A percentile compares a stretch with the other conserved stretches of the same genome.
phyloP scores from a whole-genome alignment of 2,329 filamentous ascomycete genomes.

The Drechslera avenae region DNA sequence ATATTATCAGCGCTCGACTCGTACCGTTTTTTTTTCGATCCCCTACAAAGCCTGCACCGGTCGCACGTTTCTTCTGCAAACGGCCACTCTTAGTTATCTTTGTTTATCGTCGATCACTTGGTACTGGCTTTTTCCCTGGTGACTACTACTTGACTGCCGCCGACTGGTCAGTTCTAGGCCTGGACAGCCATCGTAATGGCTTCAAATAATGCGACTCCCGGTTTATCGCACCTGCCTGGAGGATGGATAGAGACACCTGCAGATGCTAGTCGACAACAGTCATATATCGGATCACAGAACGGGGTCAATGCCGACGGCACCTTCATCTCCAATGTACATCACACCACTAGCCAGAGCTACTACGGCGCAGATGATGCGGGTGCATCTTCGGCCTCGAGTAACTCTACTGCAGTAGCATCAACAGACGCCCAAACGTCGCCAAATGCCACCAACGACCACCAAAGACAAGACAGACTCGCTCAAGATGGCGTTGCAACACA shows the following conservation, averaged over 20 bases:
- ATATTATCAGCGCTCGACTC: background rate
- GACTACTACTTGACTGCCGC: background rate
- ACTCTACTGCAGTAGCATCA: conserved; percentile 19
- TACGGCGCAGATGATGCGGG: conserved; percentile 16
- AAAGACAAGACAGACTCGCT: background rate
- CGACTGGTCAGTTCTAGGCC: background rate
- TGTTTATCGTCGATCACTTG: conserved; percentile 1
- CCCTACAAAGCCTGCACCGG: conserved; percentile 3
- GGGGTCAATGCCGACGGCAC: conserved; percentile 4
- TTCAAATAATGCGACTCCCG: conserved; percentile 38
- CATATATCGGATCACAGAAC: conserved; percentile 27
- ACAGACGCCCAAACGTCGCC: background rate
- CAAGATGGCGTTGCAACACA: background rate
- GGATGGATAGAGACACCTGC: conserved; percentile 46
- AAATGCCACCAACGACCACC: background rate
- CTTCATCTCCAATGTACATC: conserved; percentile 28
- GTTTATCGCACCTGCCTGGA: conserved; percentile 43
- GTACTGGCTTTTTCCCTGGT: background rate
- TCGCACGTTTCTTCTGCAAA: conserved; percentile 7
- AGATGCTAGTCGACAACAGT: conserved; percentile 29
- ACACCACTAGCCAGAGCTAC: conserved; percentile 23
- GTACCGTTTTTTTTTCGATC: conserved; percentile 1
- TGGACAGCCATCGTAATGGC: conserved; percentile 27
- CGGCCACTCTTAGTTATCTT: background rate
- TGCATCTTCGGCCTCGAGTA: conserved; percentile 16